A percentile compares a stretch with the other conserved stretches of the same genome.
phyloP scores from a whole-genome alignment of 1,139 yeast species.

The Suhomyces wounanorum region DNA sequence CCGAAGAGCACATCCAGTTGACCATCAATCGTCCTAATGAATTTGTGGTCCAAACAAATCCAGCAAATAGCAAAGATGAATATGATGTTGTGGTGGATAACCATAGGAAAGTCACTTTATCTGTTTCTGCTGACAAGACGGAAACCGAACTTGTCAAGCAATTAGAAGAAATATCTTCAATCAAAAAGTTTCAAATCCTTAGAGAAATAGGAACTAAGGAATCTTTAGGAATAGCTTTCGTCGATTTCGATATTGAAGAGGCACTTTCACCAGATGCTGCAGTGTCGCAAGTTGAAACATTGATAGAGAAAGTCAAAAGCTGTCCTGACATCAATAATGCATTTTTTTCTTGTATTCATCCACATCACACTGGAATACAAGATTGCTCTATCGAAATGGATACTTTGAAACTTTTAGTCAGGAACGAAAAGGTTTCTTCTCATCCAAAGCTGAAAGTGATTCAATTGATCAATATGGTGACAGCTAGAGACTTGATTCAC shows the following conservation, averaged over 20 bases:
- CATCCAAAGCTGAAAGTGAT: conserved; percentile 57
- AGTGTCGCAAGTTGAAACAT: conserved; percentile 19
- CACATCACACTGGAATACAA: conserved; percentile 38
- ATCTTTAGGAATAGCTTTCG: conserved; percentile 43
- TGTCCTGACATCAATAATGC: conserved; percentile 26
- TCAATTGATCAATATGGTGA: conserved; percentile 64
- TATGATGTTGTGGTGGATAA: conserved; percentile 34
- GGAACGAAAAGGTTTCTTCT: conserved; percentile 35
- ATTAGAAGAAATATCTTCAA: conserved; percentile 25
- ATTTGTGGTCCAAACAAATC: conserved; percentile 49
- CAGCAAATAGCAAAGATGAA: conserved; percentile 20
- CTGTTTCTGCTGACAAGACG: conserved; percentile 27
- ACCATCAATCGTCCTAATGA: conserved; percentile 59
- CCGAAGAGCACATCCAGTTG: conserved; percentile 23
- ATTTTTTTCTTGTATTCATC: conserved; percentile 36
- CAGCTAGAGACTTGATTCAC: conserved; percentile 63
- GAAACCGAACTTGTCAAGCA: conserved; percentile 31
- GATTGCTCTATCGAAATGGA: conserved; percentile 36
- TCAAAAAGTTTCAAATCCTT: conserved; percentile 34
- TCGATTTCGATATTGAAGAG: conserved; percentile 32
- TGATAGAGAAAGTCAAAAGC: conserved; percentile 19
- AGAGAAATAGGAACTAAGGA: conserved; percentile 41
- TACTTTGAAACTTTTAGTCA: conserved; percentile 35
- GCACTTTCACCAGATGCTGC: conserved; percentile 15
- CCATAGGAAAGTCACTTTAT: conserved; percentile 38